Evolutionary conservation across 2,329 filamentous ascomycete genomes (phyloP), one percentile per base, ranked within the genome.

Genomic region (Xylariaceae sp.): DNA sequence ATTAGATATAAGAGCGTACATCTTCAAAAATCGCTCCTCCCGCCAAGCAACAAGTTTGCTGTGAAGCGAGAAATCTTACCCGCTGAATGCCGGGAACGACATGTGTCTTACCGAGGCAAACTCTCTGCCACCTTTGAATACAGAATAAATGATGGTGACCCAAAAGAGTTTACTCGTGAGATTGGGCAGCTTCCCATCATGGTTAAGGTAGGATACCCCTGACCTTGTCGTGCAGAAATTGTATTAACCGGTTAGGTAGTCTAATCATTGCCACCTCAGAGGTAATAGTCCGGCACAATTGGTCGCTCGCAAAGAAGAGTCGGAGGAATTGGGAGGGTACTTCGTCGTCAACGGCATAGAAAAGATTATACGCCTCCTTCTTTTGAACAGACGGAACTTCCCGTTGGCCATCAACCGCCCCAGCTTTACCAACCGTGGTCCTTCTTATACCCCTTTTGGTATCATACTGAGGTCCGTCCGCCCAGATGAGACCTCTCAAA

Each of bases 301-400:
- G 13, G 91, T 97, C 24, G 81, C 88, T 59, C 85, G 85, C 56
- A 96, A 97, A 71, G 94, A 99, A 75, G 94, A 99, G 73, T 89
- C 92, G 0, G 94, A 99, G 73, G 94, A 99, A 73, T 76, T 97
- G 26, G 94, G 94, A 30, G 94, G 94, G 37, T 99, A 97, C 73
- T 99, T 97, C 69, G 86, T 99, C 66, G 89, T 99, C 67, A 99
- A 99, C 71, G 94, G 94, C 61, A 96, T 92, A 67, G 94, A 99
- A 73, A 97, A 97, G 77, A 84, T 97, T 53, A 92, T 97, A 65
- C 91, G 94, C 69, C 86, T 97, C 78, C 81, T 99, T 58, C 87
- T 96, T 60, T 84, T 97, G 58, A 91, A 92, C 70, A 85, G 91
- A 73, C 83, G 94, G 67, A 99, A 99, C 73, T 97, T 91, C 68